Conservation (phyloP, 176 grass and related monocot species). For the Carex myosuroides region DNA sequence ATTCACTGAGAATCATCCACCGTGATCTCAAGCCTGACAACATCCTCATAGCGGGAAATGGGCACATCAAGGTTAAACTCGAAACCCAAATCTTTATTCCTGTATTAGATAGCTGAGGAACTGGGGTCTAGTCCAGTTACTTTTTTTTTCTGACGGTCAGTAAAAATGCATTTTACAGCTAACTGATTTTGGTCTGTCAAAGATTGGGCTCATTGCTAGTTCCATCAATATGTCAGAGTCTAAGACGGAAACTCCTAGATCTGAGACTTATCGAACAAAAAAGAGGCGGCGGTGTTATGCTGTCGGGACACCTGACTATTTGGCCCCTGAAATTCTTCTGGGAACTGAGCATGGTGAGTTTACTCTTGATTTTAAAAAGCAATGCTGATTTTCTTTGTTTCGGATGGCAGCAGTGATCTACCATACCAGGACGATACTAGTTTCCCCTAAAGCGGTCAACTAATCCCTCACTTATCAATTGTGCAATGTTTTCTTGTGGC, state of each 20-base stretch:
- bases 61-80: constrained; percentile 39
- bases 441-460: background rate
- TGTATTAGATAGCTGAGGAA: background rate
- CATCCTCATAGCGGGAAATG: constrained; percentile 34
- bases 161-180: constrained; percentile 21
- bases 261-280: background rate
- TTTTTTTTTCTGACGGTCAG: background rate
- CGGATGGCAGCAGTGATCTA: background rate
- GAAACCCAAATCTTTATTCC: background rate
- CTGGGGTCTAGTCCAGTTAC: background rate
- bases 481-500: background rate
- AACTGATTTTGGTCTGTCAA: constrained; percentile 44
- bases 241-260: background rate
- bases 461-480: background rate
- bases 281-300: constrained; percentile 24
- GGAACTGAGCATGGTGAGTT: constrained; percentile 34
- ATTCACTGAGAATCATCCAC: constrained; percentile 37
- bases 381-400: background rate
- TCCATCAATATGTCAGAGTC: constrained; percentile 23
- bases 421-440: background rate
- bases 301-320: constrained; percentile 41
- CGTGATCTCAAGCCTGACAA: constrained; percentile 49
- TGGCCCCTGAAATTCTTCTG: constrained; percentile 43
- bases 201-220: constrained; percentile 35
- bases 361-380: background rate